Evolutionary conservation across 2,329 filamentous ascomycete genomes (phyloP).

Genomic region (Diaporthe caulivora): DNA sequence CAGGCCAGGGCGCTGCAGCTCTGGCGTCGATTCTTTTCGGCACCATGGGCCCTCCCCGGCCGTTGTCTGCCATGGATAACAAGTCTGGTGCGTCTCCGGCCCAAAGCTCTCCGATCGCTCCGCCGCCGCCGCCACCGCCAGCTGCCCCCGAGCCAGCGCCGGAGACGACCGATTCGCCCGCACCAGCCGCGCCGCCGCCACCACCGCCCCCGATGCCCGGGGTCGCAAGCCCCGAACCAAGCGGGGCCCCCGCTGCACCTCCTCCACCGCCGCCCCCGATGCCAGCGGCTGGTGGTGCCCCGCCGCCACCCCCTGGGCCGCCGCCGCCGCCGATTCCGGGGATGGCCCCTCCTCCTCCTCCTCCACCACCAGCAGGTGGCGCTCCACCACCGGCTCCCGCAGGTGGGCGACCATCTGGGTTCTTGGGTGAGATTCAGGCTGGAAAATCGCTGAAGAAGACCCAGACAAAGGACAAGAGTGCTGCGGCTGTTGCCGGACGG

Average conservation of each 20-base stretch:
- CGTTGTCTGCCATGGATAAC: slow-evolving; percentile 84
- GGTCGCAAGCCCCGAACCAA: slow-evolving; percentile 39
- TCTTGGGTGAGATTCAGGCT: slow-evolving; percentile 86
- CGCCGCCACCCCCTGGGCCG: slow-evolving; percentile 48
- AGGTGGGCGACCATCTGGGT: slow-evolving; percentile 67
- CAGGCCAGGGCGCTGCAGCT: slow-evolving; percentile 87
- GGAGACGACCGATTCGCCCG: slow-evolving; percentile 42
- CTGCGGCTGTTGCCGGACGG: slow-evolving; percentile 78
- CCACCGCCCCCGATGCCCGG: slow-evolving; percentile 52
- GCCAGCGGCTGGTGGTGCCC: slow-evolving; percentile 52
- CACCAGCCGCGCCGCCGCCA: slow-evolving; percentile 54
- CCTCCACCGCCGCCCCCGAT: slow-evolving; percentile 52
- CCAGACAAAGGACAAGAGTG: slow-evolving; percentile 88
- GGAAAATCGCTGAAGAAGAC: slow-evolving; percentile 88
- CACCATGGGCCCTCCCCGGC: slow-evolving; percentile 94
- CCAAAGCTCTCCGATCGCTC: slow-evolving; percentile 54
- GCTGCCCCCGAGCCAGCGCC: slow-evolving; percentile 48
- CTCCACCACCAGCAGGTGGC: slow-evolving; percentile 34
- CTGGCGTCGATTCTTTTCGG: slow-evolving; percentile 96
- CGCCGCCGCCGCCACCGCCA: slow-evolving; percentile 54
- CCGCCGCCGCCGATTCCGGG: slow-evolving; percentile 54
- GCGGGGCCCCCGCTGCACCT: slow-evolving; percentile 50
- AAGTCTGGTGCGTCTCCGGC: slow-evolving; percentile 61
- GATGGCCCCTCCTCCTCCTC: slow-evolving; percentile 57
- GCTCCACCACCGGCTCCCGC: slow-evolving; percentile 57